phyloP scores from a whole-genome alignment of 1,284 basidiomycete genomes.

The Cryptococcus jaspeensis region DNA sequence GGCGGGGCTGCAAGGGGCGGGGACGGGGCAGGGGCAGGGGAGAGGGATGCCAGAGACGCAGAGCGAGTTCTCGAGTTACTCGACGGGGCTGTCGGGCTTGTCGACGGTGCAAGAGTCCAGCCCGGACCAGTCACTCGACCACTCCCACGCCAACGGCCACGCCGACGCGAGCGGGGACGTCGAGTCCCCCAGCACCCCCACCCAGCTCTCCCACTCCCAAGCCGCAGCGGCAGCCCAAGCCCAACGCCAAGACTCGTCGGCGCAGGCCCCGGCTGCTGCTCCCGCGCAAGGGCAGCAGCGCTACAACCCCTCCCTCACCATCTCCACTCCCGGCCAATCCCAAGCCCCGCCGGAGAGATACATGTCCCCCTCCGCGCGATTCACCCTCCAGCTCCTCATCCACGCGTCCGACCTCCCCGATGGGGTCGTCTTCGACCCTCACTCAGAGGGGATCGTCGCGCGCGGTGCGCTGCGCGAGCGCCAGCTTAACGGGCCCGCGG shows the following conservation, averaged over 20 bases:
- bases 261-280: not conserved
- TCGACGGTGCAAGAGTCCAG: slow-evolving; percentile 28
- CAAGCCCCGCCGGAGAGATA: slow-evolving; percentile 68
- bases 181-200: too few relatives aligned
- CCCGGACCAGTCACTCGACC: slow-evolving; percentile 5
- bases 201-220: not conserved
- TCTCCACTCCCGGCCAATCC: slow-evolving; percentile 37
- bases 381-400: slow-evolving; percentile 81
- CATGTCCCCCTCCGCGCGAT: slow-evolving; percentile 74
- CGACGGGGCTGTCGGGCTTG: slow-evolving; percentile 22
- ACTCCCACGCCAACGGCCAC: too few relatives aligned
- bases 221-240: not conserved
- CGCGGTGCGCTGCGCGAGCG: slow-evolving; percentile 39
- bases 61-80: slow-evolving; percentile 32
- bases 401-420: slow-evolving; percentile 88
- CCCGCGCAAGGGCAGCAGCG: slow-evolving; percentile 42
- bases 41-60: slow-evolving; percentile 20
- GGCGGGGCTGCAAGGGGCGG: not conserved
- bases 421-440: slow-evolving; percentile 86
- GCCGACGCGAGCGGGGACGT: too few relatives aligned
- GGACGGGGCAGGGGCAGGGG: not conserved
- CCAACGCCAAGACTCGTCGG: slow-evolving; percentile 5
- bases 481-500: not conserved
- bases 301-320: slow-evolving; percentile 56
- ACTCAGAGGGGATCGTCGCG: slow-evolving; percentile 86